Evolutionary conservation across 2,329 filamentous ascomycete genomes (phyloP).

Genomic region (Cadophora sp.): DNA sequence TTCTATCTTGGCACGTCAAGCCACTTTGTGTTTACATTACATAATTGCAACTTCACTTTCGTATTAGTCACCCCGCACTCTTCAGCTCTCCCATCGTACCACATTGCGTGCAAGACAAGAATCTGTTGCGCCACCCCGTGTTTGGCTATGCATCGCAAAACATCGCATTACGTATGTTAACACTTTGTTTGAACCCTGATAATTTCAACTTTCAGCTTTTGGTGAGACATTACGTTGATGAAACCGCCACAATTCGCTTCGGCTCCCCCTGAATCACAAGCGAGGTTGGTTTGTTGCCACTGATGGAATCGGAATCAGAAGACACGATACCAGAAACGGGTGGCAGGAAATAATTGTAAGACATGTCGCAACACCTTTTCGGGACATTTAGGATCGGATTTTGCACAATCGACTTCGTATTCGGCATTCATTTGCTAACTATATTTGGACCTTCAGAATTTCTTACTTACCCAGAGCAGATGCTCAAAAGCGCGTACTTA

Average conservation of each 20-base stretch:
- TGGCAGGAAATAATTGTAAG: neutral
- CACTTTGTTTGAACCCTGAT: neutral
- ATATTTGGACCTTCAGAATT: neutral
- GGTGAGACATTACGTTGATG: neutral
- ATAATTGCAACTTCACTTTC: conserved; percentile 7
- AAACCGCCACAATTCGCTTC: conserved; percentile 11
- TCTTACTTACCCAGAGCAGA: neutral
- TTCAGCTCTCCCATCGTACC: neutral
- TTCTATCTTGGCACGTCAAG: neutral
- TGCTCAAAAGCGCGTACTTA: neutral
- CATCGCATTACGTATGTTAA: neutral
- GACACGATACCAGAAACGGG: too few relatives aligned
- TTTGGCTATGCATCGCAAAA: neutral
- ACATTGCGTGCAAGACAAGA: neutral
- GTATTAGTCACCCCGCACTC: conserved; percentile 6
- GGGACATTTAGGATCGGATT: neutral
- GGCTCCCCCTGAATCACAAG: neutral
- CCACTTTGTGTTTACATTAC: conserved; percentile 17
- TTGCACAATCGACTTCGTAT: neutral
- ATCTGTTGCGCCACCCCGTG: neutral
- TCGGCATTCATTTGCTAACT: neutral
- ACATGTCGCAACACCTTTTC: neutral
- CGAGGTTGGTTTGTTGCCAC: neutral
- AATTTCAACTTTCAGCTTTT: neutral
- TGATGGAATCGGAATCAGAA: neutral